phyloP scores from a whole-genome alignment of 345 rosid species.

The Salix exigua region DNA sequence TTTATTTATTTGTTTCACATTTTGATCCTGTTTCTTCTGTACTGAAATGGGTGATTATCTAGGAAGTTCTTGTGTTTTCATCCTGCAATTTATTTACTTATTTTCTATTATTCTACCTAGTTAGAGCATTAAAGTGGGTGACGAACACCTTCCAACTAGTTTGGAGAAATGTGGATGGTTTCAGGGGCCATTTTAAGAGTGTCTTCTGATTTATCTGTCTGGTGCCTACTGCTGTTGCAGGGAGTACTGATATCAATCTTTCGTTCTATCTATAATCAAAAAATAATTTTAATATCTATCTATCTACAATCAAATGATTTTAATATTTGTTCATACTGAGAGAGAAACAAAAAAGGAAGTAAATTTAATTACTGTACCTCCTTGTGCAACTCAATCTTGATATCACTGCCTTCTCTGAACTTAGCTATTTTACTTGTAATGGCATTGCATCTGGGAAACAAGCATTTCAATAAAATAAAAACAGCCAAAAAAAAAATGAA shows the following conservation, averaged over 20 bases:
- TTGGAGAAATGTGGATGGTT: conserved; percentile 34
- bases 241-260: too few relatives aligned
- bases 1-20: not conserved
- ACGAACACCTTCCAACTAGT: conserved; percentile 35
- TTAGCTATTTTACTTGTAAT: not conserved
- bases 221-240: not conserved
- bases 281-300: too few relatives aligned
- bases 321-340: not conserved
- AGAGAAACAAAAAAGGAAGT: too few relatives aligned
- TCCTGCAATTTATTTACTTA: not conserved
- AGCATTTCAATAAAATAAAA: not conserved
- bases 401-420: not conserved
- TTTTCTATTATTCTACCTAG: not conserved
- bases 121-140: conserved; percentile 25
- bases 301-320: not conserved
- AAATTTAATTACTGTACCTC: too few relatives aligned
- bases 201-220: not conserved
- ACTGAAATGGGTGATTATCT: not conserved
- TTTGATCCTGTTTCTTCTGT: not conserved
- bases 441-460: not conserved
- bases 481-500: not conserved
- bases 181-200: not conserved
- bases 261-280: too few relatives aligned
- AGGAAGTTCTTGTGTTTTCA: not conserved
- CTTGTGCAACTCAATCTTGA: not conserved